phyloP scores from a whole-genome alignment of 2,329 filamentous ascomycete species.

The Fusarium metavorans region DNA sequence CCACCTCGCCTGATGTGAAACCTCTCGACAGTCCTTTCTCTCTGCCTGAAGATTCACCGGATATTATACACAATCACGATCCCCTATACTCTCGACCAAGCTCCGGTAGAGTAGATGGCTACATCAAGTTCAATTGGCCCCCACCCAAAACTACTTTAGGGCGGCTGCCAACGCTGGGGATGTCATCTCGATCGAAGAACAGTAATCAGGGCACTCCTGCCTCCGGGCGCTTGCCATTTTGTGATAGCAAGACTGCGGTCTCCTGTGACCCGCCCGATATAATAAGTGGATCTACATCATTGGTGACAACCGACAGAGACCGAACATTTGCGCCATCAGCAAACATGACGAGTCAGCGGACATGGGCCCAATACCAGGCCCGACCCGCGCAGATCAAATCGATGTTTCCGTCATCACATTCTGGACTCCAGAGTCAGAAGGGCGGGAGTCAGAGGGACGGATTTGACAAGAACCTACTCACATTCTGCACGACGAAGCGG shows the following conservation, averaged over 20 bases:
- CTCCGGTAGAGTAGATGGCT: neutral
- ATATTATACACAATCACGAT: neutral
- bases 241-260: neutral
- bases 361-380: neutral
- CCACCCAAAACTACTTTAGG: neutral
- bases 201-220: neutral
- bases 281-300: neutral
- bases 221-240: neutral
- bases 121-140: neutral
- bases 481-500: neutral
- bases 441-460: neutral
- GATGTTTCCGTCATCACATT: neutral
- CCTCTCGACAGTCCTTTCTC: neutral
- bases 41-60: neutral
- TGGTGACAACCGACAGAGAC: neutral
- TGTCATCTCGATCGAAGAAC: neutral
- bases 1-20: neutral
- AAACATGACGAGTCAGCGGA: neutral
- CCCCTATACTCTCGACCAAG: neutral
- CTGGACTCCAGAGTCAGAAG: neutral
- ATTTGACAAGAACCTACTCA: neutral
- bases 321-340: neutral
- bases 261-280: neutral
- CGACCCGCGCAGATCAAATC: neutral
- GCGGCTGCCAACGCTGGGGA: neutral